Conservation (phyloP, 345 rosid genomes). For the Citrus glauca region DNA sequence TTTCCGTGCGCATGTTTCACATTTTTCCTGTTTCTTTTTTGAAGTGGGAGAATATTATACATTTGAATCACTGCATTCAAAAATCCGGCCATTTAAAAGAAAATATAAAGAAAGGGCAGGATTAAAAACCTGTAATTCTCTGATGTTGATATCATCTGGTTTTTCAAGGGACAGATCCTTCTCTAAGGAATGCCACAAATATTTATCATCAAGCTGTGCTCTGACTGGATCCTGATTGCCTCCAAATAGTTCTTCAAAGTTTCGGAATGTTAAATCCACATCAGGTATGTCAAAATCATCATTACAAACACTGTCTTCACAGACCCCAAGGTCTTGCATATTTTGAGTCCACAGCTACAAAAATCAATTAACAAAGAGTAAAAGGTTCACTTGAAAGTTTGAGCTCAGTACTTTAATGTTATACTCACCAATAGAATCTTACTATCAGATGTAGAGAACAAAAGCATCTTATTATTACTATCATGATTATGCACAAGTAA, state of each 20-base stretch:
- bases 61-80: neutral
- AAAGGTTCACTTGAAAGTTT: neutral
- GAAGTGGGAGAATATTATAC: neutral
- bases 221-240: constrained; percentile 43
- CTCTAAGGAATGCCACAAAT: constrained; percentile 33
- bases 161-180: constrained; percentile 32
- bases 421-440: neutral
- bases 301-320: constrained; percentile 51
- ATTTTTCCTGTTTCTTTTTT: neutral
- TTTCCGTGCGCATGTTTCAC: neutral
- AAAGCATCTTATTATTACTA: neutral
- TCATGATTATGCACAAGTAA: neutral
- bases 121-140: constrained; percentile 27
- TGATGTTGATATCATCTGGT: constrained; percentile 21
- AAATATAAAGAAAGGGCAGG: neutral
- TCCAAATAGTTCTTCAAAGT: constrained; percentile 78
- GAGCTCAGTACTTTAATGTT: neutral
- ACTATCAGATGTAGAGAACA: neutral
- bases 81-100: neutral
- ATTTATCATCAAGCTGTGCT: constrained; percentile 32
- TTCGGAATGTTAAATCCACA: constrained; percentile 65
- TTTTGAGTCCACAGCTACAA: constrained; percentile 76
- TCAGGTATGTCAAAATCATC: constrained; percentile 75
- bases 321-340: constrained; percentile 83
- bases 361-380: constrained; percentile 9